Conservation (phyloP, 108 stramenopile species). For the Nannochloropsis salina region DNA sequence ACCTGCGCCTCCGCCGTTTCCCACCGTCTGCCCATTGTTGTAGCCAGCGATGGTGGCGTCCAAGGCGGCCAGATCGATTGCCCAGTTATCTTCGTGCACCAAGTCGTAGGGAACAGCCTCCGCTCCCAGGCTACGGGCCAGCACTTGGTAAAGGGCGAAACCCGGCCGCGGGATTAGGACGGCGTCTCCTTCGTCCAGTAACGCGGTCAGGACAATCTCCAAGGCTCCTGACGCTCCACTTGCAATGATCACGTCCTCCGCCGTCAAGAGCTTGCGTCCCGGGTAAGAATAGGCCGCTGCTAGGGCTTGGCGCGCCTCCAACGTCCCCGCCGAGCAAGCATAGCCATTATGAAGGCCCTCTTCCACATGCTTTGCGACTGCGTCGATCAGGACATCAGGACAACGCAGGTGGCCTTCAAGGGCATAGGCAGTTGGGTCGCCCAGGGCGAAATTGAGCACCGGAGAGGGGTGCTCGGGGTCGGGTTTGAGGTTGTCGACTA, state of each 20-base stretch:
- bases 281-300: constrained; percentile 46
- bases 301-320: constrained; percentile 66
- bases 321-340: constrained; percentile 66
- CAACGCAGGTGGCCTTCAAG: background rate
- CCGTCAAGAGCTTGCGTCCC: constrained; percentile 35
- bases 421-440: constrained; percentile 64
- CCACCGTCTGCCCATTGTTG: background rate
- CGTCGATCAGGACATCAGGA: constrained; percentile 8
- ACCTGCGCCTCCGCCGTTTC: background rate
- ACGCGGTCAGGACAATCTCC: constrained; percentile 66
- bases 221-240: constrained; percentile 83
- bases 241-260: constrained; percentile 76
- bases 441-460: constrained; percentile 46
- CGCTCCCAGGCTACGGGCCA: constrained; percentile 74
- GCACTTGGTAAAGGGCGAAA: constrained; percentile 81
- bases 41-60: constrained; percentile 54
- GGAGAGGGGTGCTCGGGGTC: constrained; percentile 28
- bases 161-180: constrained; percentile 79
- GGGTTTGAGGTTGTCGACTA: constrained; percentile 71
- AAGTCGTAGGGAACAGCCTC: constrained; percentile 68
- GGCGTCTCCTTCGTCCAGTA: constrained; percentile 64
- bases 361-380: background rate
- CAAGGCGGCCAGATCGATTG: constrained; percentile 71
- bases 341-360: constrained; percentile 57
- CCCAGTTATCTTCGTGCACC: constrained; percentile 66